Percentiles rank a stretch among this genome's conserved stretches.
phyloP scores from a whole-genome alignment of 768 basidiomycete genomes.

The Rickenella mellea region DNA sequence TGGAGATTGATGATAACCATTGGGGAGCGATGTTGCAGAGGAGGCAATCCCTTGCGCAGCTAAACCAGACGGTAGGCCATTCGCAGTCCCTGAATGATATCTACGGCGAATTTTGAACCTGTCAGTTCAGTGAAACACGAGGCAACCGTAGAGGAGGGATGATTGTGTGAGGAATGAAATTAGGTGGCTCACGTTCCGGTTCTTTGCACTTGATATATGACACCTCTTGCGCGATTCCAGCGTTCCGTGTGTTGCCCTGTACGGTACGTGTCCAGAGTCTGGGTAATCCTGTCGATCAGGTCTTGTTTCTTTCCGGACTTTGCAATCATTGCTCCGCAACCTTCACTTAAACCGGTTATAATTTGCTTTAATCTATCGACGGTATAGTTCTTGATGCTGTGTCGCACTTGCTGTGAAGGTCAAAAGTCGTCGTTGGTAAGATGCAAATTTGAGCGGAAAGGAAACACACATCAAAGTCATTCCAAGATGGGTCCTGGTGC shows the following conservation, averaged over 20 bases:
- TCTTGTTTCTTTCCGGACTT: conserved; percentile 86
- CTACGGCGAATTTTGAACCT: too few relatives aligned
- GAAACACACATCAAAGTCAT: conserved; percentile 60
- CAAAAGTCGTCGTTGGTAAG: conserved; percentile 1
- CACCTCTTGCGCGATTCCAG: conserved; percentile 60
- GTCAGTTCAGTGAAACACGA: too few relatives aligned
- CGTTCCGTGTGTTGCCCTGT: conserved; percentile 44
- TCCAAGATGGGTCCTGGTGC: conserved; percentile 45
- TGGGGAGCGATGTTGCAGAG: too few relatives aligned
- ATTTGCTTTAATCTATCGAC: conserved; percentile 84
- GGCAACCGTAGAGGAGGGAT: too few relatives aligned
- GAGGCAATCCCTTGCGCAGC: too few relatives aligned
- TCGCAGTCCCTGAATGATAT: too few relatives aligned
- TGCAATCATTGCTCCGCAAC: conserved; percentile 55
- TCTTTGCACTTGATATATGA: conserved; percentile 57
- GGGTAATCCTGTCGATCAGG: conserved; percentile 66
- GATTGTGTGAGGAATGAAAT: conserved; percentile 4
- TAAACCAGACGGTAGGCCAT: too few relatives aligned
- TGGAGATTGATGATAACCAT: background rate
- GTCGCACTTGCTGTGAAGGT: conserved; percentile 50
- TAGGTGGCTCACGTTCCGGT: conserved; percentile 51
- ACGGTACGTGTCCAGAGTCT: conserved; percentile 53
- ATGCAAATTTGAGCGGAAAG: conserved; percentile 2
- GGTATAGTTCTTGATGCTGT: conserved; percentile 66
- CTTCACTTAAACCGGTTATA: conserved; percentile 66